Percentiles rank a stretch among this genome's conserved stretches.
Evolutionary conservation across 768 basidiomycete genomes (phyloP).

Genomic region (Infundibulicybe gibba): DNA sequence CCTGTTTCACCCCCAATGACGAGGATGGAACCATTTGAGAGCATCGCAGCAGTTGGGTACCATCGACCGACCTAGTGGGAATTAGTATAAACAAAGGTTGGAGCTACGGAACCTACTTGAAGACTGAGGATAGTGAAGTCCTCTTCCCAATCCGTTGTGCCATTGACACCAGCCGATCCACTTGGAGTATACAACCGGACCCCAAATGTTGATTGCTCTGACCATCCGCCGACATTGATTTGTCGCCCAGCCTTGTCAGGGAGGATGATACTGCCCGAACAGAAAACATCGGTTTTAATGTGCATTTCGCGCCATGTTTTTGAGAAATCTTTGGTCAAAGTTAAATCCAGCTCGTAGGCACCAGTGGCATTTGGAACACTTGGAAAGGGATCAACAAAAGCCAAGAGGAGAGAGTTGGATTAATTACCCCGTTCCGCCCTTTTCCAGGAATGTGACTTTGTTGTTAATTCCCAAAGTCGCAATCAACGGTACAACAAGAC

Average conservation of each 20-base stretch:
- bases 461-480: constrained; percentile 78
- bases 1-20: constrained; percentile 76
- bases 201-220: constrained; percentile 66
- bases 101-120: constrained; percentile 40
- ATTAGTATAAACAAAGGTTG: neutral
- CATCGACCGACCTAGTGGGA: constrained; percentile 53
- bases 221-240: constrained; percentile 71
- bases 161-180: constrained; percentile 63
- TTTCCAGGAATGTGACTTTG: constrained; percentile 80
- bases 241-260: constrained; percentile 71
- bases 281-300: constrained; percentile 76
- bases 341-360: constrained; percentile 74
- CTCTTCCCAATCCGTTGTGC: constrained; percentile 81
- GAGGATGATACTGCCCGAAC: constrained; percentile 67
- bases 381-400: constrained; percentile 3
- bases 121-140: constrained; percentile 51
- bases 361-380: constrained; percentile 66
- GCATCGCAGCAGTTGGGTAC: constrained; percentile 67
- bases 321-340: constrained; percentile 41
- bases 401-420: neutral
- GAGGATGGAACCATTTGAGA: constrained; percentile 72
- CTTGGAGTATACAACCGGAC: constrained; percentile 71
- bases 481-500: constrained; percentile 69
- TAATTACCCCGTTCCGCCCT: constrained; percentile 56
- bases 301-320: constrained; percentile 77